Conservation (phyloP, 148 eudicot species). For the Chenopodium suecicum region DNA sequence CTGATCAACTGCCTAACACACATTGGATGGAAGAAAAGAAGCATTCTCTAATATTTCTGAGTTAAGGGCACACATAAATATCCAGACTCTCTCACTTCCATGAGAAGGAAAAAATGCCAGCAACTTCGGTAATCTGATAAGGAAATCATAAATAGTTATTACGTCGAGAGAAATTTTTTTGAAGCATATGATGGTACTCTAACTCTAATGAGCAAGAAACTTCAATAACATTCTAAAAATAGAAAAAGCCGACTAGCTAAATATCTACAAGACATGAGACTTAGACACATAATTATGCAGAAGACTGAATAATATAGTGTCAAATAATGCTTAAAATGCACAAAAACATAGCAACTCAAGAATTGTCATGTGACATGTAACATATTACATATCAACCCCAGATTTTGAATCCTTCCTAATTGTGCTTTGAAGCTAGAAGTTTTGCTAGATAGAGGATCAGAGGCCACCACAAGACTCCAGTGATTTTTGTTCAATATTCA, state of each 20-base stretch:
- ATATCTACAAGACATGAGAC: no score
- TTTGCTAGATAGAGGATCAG: background rate
- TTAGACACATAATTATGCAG: no score
- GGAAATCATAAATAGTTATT: background rate
- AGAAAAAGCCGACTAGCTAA: no score
- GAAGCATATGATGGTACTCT: background rate
- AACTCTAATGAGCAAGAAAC: background rate
- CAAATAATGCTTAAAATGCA: background rate
- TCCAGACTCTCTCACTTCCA: conserved; percentile 9
- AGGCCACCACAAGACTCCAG: background rate
- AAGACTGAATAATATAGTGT: background rate
- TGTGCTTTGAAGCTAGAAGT: no score
- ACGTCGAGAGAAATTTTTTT: background rate
- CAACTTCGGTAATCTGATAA: conserved; percentile 9
- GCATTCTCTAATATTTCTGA: conserved; percentile 22
- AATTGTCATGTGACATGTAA: background rate
- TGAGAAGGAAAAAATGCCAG: background rate
- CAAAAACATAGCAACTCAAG: background rate
- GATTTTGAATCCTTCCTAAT: background rate
- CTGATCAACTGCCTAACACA: conserved; percentile 27
- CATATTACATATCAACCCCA: background rate
- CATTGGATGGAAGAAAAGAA: conserved; percentile 25
- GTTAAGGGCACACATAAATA: background rate
- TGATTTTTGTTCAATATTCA: background rate
- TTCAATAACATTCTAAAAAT: no score